Conservation (phyloP, 495 filamentous ascomycete species). For the Penicillium longicatenatum region DNA sequence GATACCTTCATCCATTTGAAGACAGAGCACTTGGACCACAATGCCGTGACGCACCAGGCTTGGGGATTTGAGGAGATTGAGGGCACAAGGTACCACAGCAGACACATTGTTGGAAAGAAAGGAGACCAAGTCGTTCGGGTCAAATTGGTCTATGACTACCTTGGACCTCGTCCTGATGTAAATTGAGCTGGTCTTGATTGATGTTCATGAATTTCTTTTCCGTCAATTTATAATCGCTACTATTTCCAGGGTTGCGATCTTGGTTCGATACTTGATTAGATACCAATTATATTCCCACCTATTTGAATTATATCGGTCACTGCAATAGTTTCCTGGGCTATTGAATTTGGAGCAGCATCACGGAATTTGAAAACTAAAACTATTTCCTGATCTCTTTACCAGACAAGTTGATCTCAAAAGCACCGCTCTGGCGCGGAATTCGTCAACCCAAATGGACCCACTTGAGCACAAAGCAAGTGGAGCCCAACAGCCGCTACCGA, state of each 20-base stretch:
- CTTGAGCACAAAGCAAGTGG: too few species aligned
- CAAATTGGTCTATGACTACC: background rate
- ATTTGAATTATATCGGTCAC: background rate
- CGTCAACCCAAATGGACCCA: too few species aligned
- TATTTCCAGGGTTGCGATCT: too few species aligned
- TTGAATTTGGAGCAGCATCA: too few species aligned
- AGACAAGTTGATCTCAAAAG: too few species aligned
- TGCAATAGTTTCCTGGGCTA: too few species aligned
- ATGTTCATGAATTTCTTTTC: background rate
- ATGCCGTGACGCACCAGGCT: background rate
- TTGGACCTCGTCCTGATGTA: background rate
- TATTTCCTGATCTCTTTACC: too few species aligned
- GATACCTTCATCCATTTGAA: background rate
- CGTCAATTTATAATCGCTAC: background rate
- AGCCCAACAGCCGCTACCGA: too few species aligned
- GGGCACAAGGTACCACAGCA: background rate
- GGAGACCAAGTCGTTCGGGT: background rate
- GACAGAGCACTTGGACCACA: background rate
- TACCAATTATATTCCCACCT: background rate
- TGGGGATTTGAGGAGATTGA: background rate
- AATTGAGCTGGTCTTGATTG: background rate
- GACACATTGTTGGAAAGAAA: background rate
- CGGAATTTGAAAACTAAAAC: too few species aligned
- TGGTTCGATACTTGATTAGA: background rate
- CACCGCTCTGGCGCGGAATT: too few species aligned